Evolutionary conservation across 192 early-diverging fungal genomes (phyloP), one percentile per base, ranked within the genome.

Genomic region (Coemansia brasiliensis): DNA sequence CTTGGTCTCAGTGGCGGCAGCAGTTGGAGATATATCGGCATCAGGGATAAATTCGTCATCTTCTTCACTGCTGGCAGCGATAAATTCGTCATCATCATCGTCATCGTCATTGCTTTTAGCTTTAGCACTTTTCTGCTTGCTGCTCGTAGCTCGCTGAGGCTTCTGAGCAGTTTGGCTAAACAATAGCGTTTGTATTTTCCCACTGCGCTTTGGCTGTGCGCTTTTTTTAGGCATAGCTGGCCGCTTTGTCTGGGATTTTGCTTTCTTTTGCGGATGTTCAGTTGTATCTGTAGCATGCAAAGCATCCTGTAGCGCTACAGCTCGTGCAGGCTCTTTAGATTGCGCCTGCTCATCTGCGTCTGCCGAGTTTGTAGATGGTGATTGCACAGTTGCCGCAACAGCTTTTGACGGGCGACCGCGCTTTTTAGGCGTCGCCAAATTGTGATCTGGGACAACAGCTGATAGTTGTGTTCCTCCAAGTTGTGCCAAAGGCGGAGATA

Each of bases 221-320:
- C 57, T 29, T 38, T 59, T 59, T 24, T 41, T 41, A 0, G 61
- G 37, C 13, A 24, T 17, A 41, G 16, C 13, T 10, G 29, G 21
- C 18, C 44, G 44, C 44, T 45, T 45, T 21, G n/a, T n/a, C n/a
- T n/a, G n/a, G n/a, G n/a, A n/a, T n/a, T n/a, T n/a, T n/a, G n/a
- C n/a, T n/a, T n/a, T n/a, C n/a, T n/a, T n/a, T n/a, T n/a, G n/a
- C n/a, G n/a, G n/a, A n/a, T n/a, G n/a, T n/a, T n/a, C n/a, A n/a
- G n/a, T n/a, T n/a, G n/a, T n/a, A n/a, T n/a, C n/a, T n/a, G n/a
- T n/a, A n/a, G n/a, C n/a, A n/a, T n/a, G n/a, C n/a, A n/a, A n/a
- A n/a, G n/a, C n/a, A n/a, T n/a, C n/a, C n/a, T n/a, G n/a, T n/a
- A n/a, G n/a, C n/a, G n/a, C n/a, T n/a, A n/a, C n/a, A n/a, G n/a